Conservation (phyloP, 805 yeast genomes). For the Wickerhamiella azymoides region DNA sequence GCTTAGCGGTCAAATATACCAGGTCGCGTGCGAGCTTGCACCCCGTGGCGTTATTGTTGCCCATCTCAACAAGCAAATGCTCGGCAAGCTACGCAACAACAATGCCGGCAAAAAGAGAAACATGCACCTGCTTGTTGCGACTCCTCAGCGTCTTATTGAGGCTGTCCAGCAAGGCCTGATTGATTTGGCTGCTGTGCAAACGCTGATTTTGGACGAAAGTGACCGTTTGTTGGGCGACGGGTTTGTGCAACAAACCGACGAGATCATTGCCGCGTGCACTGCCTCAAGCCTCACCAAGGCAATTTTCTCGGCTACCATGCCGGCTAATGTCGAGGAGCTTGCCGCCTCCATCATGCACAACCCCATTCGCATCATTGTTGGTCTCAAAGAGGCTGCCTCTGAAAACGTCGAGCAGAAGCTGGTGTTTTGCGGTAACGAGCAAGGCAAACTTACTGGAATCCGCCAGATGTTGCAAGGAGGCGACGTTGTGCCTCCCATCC, state of each 20-base stretch:
- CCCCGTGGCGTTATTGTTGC: slow-evolving; percentile 44
- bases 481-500: slow-evolving; percentile 81
- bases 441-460: slow-evolving; percentile 85
- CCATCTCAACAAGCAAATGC: slow-evolving; percentile 57
- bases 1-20: slow-evolving; percentile 71
- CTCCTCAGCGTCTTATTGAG: slow-evolving; percentile 82
- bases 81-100: slow-evolving; percentile 41
- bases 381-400: slow-evolving; percentile 89
- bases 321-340: slow-evolving; percentile 80
- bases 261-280: slow-evolving; percentile 47
- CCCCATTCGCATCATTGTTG: slow-evolving; percentile 76
- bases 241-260: slow-evolving; percentile 84
- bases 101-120: slow-evolving; percentile 45
- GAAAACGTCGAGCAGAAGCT: slow-evolving; percentile 67
- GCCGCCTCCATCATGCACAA: slow-evolving; percentile 76
- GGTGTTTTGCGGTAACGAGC: slow-evolving; percentile 81
- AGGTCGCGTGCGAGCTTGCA: slow-evolving; percentile 47
- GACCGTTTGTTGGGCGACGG: slow-evolving; percentile 82
- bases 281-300: slow-evolving; percentile 42
- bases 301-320: slow-evolving; percentile 90
- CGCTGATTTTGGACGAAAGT: slow-evolving; percentile 85
- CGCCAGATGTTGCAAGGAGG: slow-evolving; percentile 66
- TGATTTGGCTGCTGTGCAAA: slow-evolving; percentile 52
- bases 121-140: slow-evolving; percentile 69
- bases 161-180: slow-evolving; percentile 48